Evolutionary conservation across 202 grass and related monocot species (phyloP).

Genomic region (Digitaria exilis): DNA sequence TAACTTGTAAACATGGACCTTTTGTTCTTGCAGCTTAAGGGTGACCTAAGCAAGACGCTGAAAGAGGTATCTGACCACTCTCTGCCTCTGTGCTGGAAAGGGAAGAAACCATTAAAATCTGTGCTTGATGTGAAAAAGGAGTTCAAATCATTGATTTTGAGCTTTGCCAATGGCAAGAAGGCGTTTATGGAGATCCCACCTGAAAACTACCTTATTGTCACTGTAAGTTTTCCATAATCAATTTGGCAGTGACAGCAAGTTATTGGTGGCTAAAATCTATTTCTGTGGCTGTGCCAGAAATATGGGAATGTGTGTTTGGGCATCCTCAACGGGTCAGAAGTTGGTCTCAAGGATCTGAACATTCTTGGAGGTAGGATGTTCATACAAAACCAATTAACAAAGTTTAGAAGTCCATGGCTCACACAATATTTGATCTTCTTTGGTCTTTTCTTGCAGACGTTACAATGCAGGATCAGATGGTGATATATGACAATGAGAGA

Average conservation of each 20-base stretch:
- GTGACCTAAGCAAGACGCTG: conserved; percentile 56
- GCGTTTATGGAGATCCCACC: conserved; percentile 80
- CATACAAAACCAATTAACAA: neutral
- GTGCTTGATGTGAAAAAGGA: conserved; percentile 82
- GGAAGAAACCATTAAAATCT: conserved; percentile 82
- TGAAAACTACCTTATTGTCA: conserved; percentile 94
- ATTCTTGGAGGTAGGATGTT: conserved; percentile 80
- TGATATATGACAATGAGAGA: conserved; percentile 96
- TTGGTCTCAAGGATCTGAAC: conserved; percentile 75
- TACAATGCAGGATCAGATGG: conserved; percentile 89
- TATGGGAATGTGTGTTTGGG: conserved; percentile 90
- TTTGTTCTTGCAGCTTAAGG: conserved; percentile 67
- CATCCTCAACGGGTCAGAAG: conserved; percentile 90
- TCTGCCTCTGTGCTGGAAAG: conserved; percentile 96
- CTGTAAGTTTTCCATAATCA: conserved; percentile 56
- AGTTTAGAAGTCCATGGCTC: neutral
- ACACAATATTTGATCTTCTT: neutral
- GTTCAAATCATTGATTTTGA: conserved; percentile 74
- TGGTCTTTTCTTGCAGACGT: conserved; percentile 55
- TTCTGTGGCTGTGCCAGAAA: conserved; percentile 58
- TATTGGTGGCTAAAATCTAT: conserved; percentile 25
- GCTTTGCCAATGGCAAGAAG: conserved; percentile 70
- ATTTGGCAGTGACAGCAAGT: neutral
- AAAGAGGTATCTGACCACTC: conserved; percentile 71
- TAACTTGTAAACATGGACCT: conserved; percentile 28